Base-by-base conservation (phyloP, 352 stramenopile species). In the Blastocystis sp. region DNA sequence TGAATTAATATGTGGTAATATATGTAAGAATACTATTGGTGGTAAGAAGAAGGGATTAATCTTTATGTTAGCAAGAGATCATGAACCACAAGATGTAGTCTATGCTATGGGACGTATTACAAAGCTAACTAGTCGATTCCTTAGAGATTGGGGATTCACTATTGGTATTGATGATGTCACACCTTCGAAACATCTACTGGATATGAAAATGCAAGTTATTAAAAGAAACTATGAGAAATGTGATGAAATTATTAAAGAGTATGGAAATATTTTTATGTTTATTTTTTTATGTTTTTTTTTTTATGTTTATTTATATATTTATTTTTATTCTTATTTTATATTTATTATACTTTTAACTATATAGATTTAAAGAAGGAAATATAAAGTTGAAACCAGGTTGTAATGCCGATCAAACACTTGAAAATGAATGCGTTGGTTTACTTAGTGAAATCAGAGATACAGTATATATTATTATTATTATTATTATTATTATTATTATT, bases 141-240 rank as follows among this genome's bases (percentile, higher is more conserved):
- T 99, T 30, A 86, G 86, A n/a, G 81, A 93, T 68, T 77, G 83
- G 65, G 92, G 91, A 0, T 96, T 99, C 66, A 94, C 84, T 13
- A 99, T 99, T 39, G 92, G 92, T 34, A 95, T 99, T 68, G 87
- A 96, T 57, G 92, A 99, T 68, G 92, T 99, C 6, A 95, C 88
- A 18, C 91, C 92, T 31, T 93, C 85, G 1, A 66, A 75, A 4
- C 74, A 92, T n/a, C 73, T 99, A 23, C 77, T 77, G 2, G 72
- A 82, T 54, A 77, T 94, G 55, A 98, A 98, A 75, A 74, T 86
- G 35, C 74, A 82, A 19, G 82, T 98, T 43, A 66, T 98, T 5
- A 77, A 68, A 13, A 62, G 72, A 40, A 78, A 76, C 52, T 86
- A 86, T 64, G 55, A 64, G 23, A 76, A 83, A 64, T 73, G 67